Evolutionary conservation across 1,139 yeast species (phyloP).

Genomic region (Blastobotrys ciferrii): DNA sequence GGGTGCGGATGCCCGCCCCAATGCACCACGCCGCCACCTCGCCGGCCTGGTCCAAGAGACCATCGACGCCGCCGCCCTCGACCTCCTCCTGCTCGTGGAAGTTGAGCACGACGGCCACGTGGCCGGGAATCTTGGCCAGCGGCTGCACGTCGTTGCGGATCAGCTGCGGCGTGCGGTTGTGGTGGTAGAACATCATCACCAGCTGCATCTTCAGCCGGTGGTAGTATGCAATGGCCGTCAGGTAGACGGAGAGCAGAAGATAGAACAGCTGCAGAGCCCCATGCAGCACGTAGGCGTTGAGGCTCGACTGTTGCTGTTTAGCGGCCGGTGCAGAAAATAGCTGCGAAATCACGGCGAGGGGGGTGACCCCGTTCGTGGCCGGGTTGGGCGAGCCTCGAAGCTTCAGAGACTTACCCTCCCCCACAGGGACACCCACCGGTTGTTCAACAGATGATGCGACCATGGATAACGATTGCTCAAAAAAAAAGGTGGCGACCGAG

Average conservation of each 20-base stretch:
- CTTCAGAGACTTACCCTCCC: too few relatives aligned
- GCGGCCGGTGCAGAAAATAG: not conserved
- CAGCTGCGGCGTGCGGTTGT: slow-evolving; percentile 79
- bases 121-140: slow-evolving; percentile 71
- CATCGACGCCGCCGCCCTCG: slow-evolving; percentile 82
- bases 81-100: slow-evolving; percentile 76
- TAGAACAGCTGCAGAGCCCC: slow-evolving; percentile 25
- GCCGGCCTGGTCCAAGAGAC: slow-evolving; percentile 70
- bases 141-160: slow-evolving; percentile 79
- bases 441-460: too few relatives aligned
- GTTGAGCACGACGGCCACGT: slow-evolving; percentile 69
- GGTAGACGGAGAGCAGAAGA: slow-evolving; percentile 20
- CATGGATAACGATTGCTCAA: too few relatives aligned
- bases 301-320: too few relatives aligned
- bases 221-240: slow-evolving; percentile 32
- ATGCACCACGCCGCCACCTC: slow-evolving; percentile 85
- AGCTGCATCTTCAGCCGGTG: slow-evolving; percentile 58
- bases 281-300: slow-evolving; percentile 18
- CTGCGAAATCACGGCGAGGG: not conserved
- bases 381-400: not conserved
- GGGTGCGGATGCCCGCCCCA: slow-evolving; percentile 72
- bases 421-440: too few relatives aligned
- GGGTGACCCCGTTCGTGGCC: not conserved
- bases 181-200: slow-evolving; percentile 67
- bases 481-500: too few relatives aligned